Evolutionary conservation across 1,284 basidiomycete species (phyloP), one percentile per base, ranked within the genome.

Genomic region (Naganishia liquefaciens): DNA sequence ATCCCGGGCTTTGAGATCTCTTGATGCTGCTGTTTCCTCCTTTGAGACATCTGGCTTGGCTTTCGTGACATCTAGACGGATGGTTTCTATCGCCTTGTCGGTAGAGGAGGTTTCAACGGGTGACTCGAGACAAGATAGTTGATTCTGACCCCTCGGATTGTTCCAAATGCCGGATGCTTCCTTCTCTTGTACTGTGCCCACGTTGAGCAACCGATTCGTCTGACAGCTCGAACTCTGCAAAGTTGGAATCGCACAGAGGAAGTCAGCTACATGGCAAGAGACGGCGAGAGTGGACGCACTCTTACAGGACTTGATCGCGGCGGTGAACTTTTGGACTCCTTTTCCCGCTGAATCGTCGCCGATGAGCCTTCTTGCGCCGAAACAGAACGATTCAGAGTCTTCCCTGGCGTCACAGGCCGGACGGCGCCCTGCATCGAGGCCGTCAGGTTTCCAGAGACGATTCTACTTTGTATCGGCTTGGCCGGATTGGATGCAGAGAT

Each of bases 401-500:
- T 60, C 25, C 46, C 57, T 15, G 57, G 57, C 7, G 57, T 60
- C 7, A 40, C 10, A 2, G 57, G 57, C 28, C 57, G 37, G 19
- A 49, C 47, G 2, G 57, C 46, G 17, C 46, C 37, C 10, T 33
- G 40, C 6, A 49, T 27, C 7, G 57, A 60, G 25, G 37, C 39
- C 13, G 39, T 11, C 33, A 60, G 21, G 11, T 30, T 60, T 10
- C 46, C 57, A 50, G 57, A 60, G 10, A 37, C 57, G 19, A 17
- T 60, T 25, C 57, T 49, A 4, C 40, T 46, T 5, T 50, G 46
- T 10, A 40, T 40, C 21, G 46, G 46, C n/a, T 60, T 60, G 21
- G 13, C n/a, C 23, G 57, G n/a, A 50, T 47, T 60, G 37, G 33
- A 13, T 9, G 46, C 57, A n/a, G 47, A 49, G 13, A 60, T n/a